Conservation (phyloP, 176 grass and related monocot genomes). For the Zea mays region DNA sequence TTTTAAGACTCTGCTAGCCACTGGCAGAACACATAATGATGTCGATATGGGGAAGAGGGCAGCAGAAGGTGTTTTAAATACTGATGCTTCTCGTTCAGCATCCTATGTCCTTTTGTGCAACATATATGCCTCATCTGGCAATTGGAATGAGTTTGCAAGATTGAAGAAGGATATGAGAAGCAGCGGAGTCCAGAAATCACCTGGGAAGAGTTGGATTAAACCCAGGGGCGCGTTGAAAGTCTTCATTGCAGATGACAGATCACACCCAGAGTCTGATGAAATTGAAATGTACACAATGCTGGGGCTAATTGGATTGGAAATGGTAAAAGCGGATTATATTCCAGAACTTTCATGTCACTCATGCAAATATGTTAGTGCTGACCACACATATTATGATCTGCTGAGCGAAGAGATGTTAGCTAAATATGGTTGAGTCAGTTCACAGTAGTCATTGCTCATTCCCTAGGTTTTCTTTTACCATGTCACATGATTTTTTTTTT, state of each 20-base stretch:
- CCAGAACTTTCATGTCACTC: slow-evolving; percentile 32
- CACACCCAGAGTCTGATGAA: slow-evolving; percentile 63
- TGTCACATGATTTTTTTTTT: slow-evolving; percentile 2
- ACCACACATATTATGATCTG: slow-evolving; percentile 42
- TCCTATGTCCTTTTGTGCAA: slow-evolving; percentile 85
- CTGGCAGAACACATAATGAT: slow-evolving; percentile 69
- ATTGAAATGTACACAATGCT: slow-evolving; percentile 74
- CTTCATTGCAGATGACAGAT: slow-evolving; percentile 74
- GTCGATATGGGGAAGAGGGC: slow-evolving; percentile 75
- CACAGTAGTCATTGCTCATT: slow-evolving; percentile 11
- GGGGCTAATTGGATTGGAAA: slow-evolving; percentile 56
- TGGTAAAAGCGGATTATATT: slow-evolving; percentile 72
- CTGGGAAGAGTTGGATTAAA: slow-evolving; percentile 87
- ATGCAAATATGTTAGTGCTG: slow-evolving; percentile 26
- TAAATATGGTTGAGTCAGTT: slow-evolving; percentile 40
- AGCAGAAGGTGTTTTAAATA: slow-evolving; percentile 62
- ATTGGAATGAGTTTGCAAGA: slow-evolving; percentile 73
- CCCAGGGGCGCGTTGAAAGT: slow-evolving; percentile 65
- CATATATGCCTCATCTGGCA: slow-evolving; percentile 81
- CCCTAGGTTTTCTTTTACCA: not conserved
- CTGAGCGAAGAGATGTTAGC: slow-evolving; percentile 35
- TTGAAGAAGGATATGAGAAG: slow-evolving; percentile 67
- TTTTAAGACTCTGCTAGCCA: slow-evolving; percentile 48
- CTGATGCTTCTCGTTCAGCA: slow-evolving; percentile 56
- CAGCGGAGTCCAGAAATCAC: slow-evolving; percentile 64